Conservation (phyloP, 2,329 filamentous ascomycete species). For the Stemphylium beticola region DNA sequence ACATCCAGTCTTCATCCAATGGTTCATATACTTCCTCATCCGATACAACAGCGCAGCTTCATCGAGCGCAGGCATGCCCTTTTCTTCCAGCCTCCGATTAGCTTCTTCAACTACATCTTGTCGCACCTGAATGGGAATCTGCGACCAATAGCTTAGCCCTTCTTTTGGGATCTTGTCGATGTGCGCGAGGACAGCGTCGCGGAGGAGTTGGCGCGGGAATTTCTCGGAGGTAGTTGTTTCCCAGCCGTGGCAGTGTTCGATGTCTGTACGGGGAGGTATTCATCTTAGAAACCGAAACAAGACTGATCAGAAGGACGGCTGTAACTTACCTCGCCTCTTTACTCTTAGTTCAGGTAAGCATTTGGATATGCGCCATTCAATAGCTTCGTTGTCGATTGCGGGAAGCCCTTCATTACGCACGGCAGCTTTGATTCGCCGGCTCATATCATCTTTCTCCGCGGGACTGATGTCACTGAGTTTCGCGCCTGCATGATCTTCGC, state of each 20-base stretch:
- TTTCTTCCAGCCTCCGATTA: constrained; percentile 2
- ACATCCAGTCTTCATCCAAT: constrained; percentile 7
- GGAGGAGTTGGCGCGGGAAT: neutral
- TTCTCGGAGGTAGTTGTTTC: neutral
- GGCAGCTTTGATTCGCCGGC: neutral
- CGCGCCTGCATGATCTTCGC: constrained; percentile 1
- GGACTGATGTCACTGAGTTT: constrained; percentile 1
- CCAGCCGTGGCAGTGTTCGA: neutral
- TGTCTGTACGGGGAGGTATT: neutral
- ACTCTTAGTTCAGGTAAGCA: constrained; percentile 6
- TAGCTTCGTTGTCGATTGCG: neutral
- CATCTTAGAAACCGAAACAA: neutral
- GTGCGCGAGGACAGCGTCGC: constrained; percentile 6
- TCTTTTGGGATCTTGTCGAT: neutral
- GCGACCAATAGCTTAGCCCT: constrained; percentile 7
- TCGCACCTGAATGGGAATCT: constrained; percentile 6
- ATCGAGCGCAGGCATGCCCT: constrained; percentile 5
- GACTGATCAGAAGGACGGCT: neutral
- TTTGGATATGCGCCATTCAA: constrained; percentile 10
- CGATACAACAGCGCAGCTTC: constrained; percentile 6
- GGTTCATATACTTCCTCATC: constrained; percentile 7
- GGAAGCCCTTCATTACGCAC: neutral
- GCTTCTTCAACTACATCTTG: neutral
- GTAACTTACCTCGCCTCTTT: constrained; percentile 5
- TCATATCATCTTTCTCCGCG: neutral